Percentiles rank a stretch among this genome's conserved stretches.
These are phyloP conservation scores for Artemisia princeps DNA, from an alignment of 140 eudicot species.

Conservation along the genomic window DNA sequence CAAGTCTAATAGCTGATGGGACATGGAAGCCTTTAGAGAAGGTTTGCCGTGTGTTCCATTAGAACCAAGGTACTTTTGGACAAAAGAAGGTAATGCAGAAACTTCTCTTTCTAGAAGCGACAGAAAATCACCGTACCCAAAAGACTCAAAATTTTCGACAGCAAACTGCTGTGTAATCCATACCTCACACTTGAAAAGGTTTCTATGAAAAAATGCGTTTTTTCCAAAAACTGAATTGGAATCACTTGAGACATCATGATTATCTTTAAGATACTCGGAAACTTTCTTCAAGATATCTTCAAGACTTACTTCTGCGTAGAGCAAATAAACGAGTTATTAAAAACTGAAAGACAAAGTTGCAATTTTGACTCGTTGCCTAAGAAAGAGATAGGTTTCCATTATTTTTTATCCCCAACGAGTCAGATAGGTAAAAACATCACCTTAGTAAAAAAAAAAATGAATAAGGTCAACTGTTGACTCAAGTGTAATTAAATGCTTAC, in stretches of 20 bases:
- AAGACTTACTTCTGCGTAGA: slow-evolving; percentile 42
- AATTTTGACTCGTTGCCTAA: no score
- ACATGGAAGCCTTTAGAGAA: slow-evolving; percentile 63
- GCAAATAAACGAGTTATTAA: slow-evolving; percentile 5
- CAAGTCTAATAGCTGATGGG: slow-evolving; percentile 44
- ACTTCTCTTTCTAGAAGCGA: slow-evolving; percentile 52
- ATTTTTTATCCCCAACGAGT: no score
- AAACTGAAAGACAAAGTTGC: slow-evolving; percentile 1
- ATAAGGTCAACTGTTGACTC: no score
- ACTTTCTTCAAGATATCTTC: slow-evolving; percentile 60
- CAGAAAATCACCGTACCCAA: slow-evolving; percentile 71
- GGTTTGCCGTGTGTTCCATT: slow-evolving; percentile 30
- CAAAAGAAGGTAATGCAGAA: slow-evolving; percentile 43
- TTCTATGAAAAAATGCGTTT: slow-evolving; percentile 35
- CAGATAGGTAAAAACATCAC: no score
- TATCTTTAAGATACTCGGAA: slow-evolving; percentile 40
- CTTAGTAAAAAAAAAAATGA: no score
- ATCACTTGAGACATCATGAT: slow-evolving; percentile 22
- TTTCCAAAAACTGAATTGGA: slow-evolving; percentile 32
- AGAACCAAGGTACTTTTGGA: slow-evolving; percentile 33
- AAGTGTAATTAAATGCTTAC: no score
- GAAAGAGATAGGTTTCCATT: no score
- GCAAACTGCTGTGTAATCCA: slow-evolving; percentile 65
- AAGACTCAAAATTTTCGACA: slow-evolving; percentile 52
- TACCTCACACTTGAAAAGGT: slow-evolving; percentile 53